Conservation (phyloP, 495 filamentous ascomycete genomes). For the Cryomyces antarcticus region DNA sequence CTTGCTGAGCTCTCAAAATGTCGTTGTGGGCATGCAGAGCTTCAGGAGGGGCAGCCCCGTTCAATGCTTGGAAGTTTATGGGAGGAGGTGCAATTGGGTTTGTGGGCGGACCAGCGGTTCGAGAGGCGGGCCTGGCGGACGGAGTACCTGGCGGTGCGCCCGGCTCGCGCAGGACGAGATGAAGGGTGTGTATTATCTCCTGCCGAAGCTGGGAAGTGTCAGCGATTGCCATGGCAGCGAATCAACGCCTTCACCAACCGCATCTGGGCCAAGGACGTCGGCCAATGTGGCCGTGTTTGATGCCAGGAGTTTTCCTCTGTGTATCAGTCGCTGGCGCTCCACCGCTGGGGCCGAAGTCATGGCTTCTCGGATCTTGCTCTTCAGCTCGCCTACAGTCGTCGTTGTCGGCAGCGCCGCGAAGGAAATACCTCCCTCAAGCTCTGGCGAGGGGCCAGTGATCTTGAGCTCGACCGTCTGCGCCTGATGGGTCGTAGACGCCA, state of each 20-base stretch:
- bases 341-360: conserved; percentile 13
- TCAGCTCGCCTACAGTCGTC: conserved; percentile 17
- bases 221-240: not conserved
- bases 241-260: conserved; percentile 1
- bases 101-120: conserved; percentile 6
- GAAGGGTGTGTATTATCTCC: conserved; percentile 7
- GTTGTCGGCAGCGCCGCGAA: conserved; percentile 7
- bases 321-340: conserved; percentile 22
- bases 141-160: not conserved
- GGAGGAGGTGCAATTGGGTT: not conserved
- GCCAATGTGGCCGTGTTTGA: conserved; percentile 16
- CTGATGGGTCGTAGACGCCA: not conserved
- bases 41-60: not conserved
- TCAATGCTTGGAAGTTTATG: no score
- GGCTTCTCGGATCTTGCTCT: conserved; percentile 12
- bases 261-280: conserved; percentile 10
- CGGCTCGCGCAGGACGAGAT: conserved; percentile 12
- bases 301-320: conserved; percentile 18
- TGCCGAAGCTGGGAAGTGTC: conserved; percentile 4
- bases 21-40: not conserved
- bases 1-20: conserved; percentile 6
- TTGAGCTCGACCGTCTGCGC: conserved; percentile 9
- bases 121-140: conserved; percentile 4
- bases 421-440: conserved; percentile 9
- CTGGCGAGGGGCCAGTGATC: conserved; percentile 17